phyloP scores from a whole-genome alignment of 148 eudicot genomes.

The Selenicereus undatus region DNA sequence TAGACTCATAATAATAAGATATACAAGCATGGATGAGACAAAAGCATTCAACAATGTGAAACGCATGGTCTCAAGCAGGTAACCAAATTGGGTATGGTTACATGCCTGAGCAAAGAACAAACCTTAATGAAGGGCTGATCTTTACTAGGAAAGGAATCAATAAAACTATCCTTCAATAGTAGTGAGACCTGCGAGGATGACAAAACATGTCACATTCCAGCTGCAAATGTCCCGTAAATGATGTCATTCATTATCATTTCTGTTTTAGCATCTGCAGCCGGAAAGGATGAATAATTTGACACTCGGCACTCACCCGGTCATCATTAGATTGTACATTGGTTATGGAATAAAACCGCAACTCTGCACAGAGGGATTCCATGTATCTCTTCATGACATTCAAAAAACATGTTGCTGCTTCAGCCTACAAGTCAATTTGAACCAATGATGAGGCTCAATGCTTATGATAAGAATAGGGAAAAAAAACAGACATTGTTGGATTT shows the following conservation, averaged over 20 bases:
- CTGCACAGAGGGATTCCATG: slow-evolving; percentile 79
- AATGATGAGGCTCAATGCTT: not conserved
- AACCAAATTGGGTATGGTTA: not conserved
- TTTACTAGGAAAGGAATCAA: slow-evolving; percentile 75
- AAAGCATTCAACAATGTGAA: not conserved
- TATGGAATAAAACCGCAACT: slow-evolving; percentile 76
- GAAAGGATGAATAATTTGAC: not conserved
- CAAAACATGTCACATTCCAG: not conserved
- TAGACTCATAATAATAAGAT: not conserved
- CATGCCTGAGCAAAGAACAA: slow-evolving; percentile 2
- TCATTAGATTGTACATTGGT: slow-evolving; percentile 84
- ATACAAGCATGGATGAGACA: not conserved
- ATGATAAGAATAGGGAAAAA: not conserved
- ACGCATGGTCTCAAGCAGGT: not conserved
- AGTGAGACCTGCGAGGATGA: slow-evolving; percentile 65
- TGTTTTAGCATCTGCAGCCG: not conserved
- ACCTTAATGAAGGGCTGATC: slow-evolving; percentile 85
- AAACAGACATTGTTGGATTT: not conserved
- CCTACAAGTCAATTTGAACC: slow-evolving; percentile 41
- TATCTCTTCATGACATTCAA: slow-evolving; percentile 54
- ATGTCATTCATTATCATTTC: not conserved
- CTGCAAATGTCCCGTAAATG: too few relatives aligned
- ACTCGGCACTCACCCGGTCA: slow-evolving; percentile 62
- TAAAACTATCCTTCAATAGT: slow-evolving; percentile 86
- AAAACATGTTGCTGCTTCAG: slow-evolving; percentile 73